Evolutionary conservation across 352 stramenopile species (phyloP).

Genomic region (Labyrinthula sp.): DNA sequence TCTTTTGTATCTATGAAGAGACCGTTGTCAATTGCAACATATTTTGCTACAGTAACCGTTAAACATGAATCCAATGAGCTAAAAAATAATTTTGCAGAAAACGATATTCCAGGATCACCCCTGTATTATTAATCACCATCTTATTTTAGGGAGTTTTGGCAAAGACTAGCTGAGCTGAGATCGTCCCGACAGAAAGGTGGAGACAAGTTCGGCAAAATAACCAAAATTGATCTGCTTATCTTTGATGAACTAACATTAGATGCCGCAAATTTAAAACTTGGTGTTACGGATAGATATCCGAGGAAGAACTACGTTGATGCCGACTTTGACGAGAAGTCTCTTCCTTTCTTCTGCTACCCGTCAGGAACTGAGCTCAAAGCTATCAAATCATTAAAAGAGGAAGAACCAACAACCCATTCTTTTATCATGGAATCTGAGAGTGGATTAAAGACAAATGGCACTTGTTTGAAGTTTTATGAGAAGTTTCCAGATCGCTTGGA

Average conservation of each 20-base stretch:
- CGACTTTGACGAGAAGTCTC: not conserved
- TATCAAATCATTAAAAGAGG: not conserved
- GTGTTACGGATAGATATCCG: not conserved
- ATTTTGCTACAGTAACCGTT: no score
- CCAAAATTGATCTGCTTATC: no score
- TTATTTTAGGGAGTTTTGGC: no score
- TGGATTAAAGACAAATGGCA: not conserved
- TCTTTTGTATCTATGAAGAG: no score
- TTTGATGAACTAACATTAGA: not conserved
- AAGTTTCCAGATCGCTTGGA: not conserved
- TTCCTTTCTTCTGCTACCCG: not conserved
- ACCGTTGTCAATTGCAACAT: constrained; percentile 13
- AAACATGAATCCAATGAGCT: no score
- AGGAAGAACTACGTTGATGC: not conserved
- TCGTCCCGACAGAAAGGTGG: no score
- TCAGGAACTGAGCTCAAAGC: not conserved
- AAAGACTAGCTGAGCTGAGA: no score
- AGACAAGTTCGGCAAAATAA: no score
- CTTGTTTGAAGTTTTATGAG: not conserved
- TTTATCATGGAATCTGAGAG: not conserved
- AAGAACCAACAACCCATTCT: not conserved
- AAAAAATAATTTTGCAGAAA: no score
- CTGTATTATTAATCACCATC: no score
- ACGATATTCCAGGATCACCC: no score
- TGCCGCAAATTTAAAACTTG: not conserved